Conservation (phyloP, 257 asterid genomes). For the Rauvolfia tetraphylla region DNA sequence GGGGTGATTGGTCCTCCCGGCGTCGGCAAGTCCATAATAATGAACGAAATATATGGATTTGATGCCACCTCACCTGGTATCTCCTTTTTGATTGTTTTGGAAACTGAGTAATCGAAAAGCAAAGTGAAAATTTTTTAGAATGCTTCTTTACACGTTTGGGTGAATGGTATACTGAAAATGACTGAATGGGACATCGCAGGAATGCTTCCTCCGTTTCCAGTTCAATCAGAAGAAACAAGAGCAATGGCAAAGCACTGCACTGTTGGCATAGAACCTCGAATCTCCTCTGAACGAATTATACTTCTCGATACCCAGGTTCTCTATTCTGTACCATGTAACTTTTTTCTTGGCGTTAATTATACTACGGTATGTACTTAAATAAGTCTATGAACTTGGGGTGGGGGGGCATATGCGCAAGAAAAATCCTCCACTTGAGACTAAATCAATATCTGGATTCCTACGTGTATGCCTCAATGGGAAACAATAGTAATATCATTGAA, state of each 20-base stretch:
- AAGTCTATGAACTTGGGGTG: not conserved
- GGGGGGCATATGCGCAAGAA: too few species aligned
- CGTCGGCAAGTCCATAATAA: conserved; percentile 80
- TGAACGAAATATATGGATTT: conserved; percentile 93
- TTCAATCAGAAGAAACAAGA: conserved; percentile 80
- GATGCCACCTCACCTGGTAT: conserved; percentile 80
- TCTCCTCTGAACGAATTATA: conserved; percentile 81
- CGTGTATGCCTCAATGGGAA: not conserved
- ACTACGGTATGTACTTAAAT: not conserved
- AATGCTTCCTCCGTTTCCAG: conserved; percentile 82
- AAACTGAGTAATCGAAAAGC: not conserved
- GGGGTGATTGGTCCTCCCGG: conserved; percentile 94
- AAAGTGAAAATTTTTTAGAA: not conserved
- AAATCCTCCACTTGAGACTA: not conserved
- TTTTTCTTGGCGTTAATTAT: not conserved
- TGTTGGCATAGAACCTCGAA: conserved; percentile 83
- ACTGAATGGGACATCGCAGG: conserved; percentile 36
- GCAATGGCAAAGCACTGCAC: conserved; percentile 85
- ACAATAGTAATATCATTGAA: not conserved
- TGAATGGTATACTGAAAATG: not conserved
- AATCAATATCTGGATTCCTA: not conserved
- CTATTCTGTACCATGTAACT: not conserved
- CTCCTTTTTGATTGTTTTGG: not conserved
- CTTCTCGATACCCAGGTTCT: conserved; percentile 93
- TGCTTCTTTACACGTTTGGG: not conserved